Evolutionary conservation across 768 basidiomycete genomes (phyloP).

Genomic region (Leucosporidium scottii): DNA sequence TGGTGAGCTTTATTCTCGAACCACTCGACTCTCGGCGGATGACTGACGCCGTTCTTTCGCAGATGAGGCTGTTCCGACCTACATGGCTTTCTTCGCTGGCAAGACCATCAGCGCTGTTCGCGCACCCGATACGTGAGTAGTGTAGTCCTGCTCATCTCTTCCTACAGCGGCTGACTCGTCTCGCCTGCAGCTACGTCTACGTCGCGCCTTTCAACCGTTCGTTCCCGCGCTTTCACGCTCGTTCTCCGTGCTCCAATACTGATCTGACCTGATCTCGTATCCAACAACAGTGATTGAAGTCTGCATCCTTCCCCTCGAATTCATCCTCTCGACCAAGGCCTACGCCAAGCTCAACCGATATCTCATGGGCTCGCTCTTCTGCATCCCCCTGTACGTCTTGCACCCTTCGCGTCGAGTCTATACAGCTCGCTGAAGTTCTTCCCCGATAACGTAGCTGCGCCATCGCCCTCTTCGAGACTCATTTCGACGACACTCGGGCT

Average conservation of each 20-base stretch:
- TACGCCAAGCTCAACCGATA: slow-evolving; percentile 42
- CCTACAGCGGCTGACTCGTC: neutral
- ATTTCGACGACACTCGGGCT: slow-evolving; percentile 25
- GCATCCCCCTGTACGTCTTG: slow-evolving; percentile 37
- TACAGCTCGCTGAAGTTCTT: too few species aligned
- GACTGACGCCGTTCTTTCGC: slow-evolving; percentile 36
- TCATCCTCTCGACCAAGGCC: slow-evolving; percentile 34
- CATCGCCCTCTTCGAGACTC: slow-evolving; percentile 45
- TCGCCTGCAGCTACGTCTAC: slow-evolving; percentile 33
- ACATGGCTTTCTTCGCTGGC: slow-evolving; percentile 44
- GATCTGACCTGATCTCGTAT: neutral
- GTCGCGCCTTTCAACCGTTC: slow-evolving; percentile 44
- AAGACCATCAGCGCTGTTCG: slow-evolving; percentile 41
- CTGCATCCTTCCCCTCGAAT: slow-evolving; percentile 36
- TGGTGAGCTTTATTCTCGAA: slow-evolving; percentile 5
- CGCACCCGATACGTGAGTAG: slow-evolving; percentile 41
- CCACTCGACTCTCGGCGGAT: too few species aligned
- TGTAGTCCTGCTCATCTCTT: neutral
- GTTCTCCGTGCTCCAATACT: neutral
- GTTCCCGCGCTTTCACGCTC: neutral
- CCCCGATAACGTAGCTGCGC: too few species aligned
- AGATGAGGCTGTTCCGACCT: slow-evolving; percentile 41
- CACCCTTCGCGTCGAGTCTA: too few species aligned
- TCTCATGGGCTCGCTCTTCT: slow-evolving; percentile 44
- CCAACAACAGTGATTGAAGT: slow-evolving; percentile 13